phyloP scores from a whole-genome alignment of 371 early-diverging fungal species.

The Actinomortierella ambigua region DNA sequence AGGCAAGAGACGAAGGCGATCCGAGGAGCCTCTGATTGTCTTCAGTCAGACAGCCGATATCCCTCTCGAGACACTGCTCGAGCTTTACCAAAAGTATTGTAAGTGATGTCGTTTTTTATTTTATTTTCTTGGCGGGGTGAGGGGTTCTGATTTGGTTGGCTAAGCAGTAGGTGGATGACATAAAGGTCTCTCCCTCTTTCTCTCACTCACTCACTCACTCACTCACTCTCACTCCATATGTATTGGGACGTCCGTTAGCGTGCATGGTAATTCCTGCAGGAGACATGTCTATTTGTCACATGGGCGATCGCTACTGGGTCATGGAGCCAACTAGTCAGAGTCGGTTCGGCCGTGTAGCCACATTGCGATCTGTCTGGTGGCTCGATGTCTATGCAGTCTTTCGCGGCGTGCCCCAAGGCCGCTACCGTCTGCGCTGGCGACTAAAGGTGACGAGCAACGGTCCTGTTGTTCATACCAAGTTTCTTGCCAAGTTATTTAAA shows the following conservation, averaged over 20 bases:
- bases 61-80: constrained; percentile 17
- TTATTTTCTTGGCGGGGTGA: too few relatives aligned
- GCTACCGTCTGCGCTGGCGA: constrained; percentile 40
- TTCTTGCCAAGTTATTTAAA: constrained; percentile 22
- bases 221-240: not conserved
- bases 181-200: not conserved
- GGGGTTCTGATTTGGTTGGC: too few relatives aligned
- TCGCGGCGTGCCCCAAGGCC: constrained; percentile 28
- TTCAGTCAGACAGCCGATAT: constrained; percentile 27
- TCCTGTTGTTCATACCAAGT: constrained; percentile 34
- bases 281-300: constrained; percentile 44
- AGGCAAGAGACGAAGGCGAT: constrained; percentile 13
- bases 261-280: constrained; percentile 28
- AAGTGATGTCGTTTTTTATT: too few relatives aligned
- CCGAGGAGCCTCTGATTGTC: constrained; percentile 7
- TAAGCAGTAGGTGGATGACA: too few relatives aligned
- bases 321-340: constrained; percentile 34
- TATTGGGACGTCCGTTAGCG: constrained; percentile 12
- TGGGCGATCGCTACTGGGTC: constrained; percentile 47
- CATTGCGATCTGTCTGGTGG: constrained; percentile 47
- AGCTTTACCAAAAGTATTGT: constrained; percentile 27
- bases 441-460: constrained; percentile 32
- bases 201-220: not conserved
- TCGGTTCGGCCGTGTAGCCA: constrained; percentile 39
- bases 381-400: constrained; percentile 38